Conservation (phyloP, 768 basidiomycete species). For the Boletus subcaerulescens region DNA sequence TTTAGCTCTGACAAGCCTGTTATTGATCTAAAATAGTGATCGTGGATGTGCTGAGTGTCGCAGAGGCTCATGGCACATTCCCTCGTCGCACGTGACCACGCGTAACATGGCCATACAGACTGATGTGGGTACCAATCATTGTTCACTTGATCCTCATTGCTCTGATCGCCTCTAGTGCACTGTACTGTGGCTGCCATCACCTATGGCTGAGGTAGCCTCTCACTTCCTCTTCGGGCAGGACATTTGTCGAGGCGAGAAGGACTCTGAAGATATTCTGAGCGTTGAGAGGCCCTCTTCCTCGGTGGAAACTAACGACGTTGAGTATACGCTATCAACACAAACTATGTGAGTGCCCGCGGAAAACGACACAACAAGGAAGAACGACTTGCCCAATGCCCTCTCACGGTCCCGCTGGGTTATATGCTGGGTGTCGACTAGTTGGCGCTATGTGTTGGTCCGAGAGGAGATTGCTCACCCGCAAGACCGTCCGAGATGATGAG, state of each 20-base stretch:
- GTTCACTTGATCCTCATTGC: neutral
- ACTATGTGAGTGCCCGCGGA: neutral
- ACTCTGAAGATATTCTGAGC: constrained; percentile 18
- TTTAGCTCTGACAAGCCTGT: no score
- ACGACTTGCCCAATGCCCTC: constrained; percentile 13
- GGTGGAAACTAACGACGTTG: constrained; percentile 22
- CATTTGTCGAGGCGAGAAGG: constrained; percentile 17
- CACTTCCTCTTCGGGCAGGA: constrained; percentile 18
- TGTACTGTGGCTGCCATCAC: constrained; percentile 11
- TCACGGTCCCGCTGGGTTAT: constrained; percentile 13
- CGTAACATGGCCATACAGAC: neutral
- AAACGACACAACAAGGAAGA: neutral
- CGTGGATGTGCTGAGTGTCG: no score
- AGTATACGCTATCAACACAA: constrained; percentile 14
- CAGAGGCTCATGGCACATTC: no score
- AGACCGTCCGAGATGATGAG: constrained; percentile 23
- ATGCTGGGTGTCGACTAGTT: constrained; percentile 12
- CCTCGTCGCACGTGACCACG: no score
- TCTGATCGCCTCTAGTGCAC: constrained; percentile 13
- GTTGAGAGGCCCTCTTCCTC: constrained; percentile 22
- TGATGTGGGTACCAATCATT: neutral
- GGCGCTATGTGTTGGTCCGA: neutral
- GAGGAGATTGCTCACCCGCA: constrained; percentile 9
- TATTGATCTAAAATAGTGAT: no score
- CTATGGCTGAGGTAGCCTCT: constrained; percentile 9